These are phyloP conservation scores for Ophiostoma piceae DNA, from an alignment of 2,329 filamentous ascomycete genomes.

Conservation along the genomic window DNA sequence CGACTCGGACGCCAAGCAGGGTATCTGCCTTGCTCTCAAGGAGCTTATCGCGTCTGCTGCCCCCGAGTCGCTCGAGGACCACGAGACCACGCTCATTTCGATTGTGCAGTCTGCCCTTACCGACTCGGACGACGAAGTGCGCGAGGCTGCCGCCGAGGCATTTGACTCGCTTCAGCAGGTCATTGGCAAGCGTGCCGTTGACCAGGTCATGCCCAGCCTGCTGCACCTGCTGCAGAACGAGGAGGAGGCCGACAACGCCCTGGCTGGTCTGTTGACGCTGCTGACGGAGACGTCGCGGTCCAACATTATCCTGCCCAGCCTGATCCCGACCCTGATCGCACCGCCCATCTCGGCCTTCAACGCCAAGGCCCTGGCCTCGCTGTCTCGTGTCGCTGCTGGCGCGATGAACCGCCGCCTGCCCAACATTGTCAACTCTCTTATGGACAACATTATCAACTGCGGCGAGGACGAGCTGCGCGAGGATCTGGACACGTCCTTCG, in stretches of 20 bases:
- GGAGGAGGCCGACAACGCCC: conserved; percentile 81
- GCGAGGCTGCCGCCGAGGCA: conserved; percentile 92
- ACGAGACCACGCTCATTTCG: conserved; percentile 90
- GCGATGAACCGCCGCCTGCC: conserved; percentile 89
- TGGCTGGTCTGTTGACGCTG: conserved; percentile 86
- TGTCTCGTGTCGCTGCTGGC: conserved; percentile 83
- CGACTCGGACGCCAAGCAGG: conserved; percentile 89
- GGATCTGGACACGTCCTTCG: conserved; percentile 76
- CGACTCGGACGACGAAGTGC: conserved; percentile 81
- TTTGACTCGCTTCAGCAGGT: conserved; percentile 94
- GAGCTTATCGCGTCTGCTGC: conserved; percentile 89
- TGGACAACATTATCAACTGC: conserved; percentile 81
- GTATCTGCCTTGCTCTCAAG: conserved; percentile 91
- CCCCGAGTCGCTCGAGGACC: conserved; percentile 82
- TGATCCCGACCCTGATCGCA: conserved; percentile 86
- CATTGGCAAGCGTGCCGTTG: conserved; percentile 87
- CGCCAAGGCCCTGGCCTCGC: conserved; percentile 83
- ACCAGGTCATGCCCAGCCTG: conserved; percentile 89
- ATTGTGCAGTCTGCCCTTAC: conserved; percentile 90
- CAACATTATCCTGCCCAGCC: conserved; percentile 92
- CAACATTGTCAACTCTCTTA: conserved; percentile 83
- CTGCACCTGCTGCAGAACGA: conserved; percentile 84
- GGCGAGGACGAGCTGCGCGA: conserved; percentile 66
- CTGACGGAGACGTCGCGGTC: conserved; percentile 90
- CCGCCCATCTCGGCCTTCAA: conserved; percentile 93